phyloP scores from a whole-genome alignment of 257 asterid species.

The Capsicum chinense region DNA sequence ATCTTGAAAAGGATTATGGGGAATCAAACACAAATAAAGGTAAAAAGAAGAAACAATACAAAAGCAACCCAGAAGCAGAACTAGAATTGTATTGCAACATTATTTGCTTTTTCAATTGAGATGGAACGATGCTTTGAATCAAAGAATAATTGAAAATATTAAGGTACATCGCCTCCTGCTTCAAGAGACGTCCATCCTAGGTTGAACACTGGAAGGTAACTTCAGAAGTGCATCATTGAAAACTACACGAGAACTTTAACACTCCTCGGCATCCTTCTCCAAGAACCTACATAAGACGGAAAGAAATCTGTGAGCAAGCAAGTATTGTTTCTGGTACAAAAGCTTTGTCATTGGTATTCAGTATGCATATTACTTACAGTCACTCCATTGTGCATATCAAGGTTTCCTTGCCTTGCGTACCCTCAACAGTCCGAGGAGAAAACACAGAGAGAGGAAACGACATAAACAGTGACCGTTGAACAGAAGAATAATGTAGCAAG shows the following conservation, averaged over 20 bases:
- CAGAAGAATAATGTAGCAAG: conserved; percentile 21
- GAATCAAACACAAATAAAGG: no score
- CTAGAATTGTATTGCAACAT: no score
- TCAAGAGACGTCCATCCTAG: conserved; percentile 18
- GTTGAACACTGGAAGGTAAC: not conserved
- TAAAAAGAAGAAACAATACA: no score
- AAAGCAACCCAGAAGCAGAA: no score
- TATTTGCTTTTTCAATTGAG: no score
- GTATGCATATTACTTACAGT: not conserved
- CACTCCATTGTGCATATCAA: not conserved
- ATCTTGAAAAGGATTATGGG: no score
- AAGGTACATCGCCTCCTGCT: no score
- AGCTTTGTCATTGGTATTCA: not conserved
- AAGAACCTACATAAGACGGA: conserved; percentile 2
- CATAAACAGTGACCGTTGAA: not conserved
- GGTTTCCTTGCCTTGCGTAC: not conserved
- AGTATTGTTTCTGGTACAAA: not conserved
- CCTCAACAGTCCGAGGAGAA: not conserved
- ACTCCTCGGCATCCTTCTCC: not conserved
- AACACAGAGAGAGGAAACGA: not conserved
- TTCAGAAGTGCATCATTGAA: conserved; percentile 18
- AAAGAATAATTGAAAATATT: no score
- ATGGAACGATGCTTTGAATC: no score
- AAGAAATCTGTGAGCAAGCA: not conserved
- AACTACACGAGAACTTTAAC: not conserved